Evolutionary conservation across 1,139 yeast genomes (phyloP), one percentile per base, ranked within the genome.

Genomic region (Pichia sp.): DNA sequence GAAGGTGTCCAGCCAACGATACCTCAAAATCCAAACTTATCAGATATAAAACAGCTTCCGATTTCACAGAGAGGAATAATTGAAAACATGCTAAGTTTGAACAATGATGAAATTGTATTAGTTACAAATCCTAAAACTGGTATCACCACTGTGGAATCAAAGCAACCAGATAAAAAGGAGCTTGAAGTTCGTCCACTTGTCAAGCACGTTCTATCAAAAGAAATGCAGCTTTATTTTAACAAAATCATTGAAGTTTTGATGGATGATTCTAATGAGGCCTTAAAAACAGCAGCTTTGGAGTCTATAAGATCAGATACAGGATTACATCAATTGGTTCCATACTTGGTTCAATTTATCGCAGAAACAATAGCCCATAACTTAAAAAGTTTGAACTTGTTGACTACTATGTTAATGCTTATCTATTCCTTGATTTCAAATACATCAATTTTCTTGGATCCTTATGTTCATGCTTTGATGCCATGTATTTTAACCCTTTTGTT

Each of bases 1-100:
- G 99, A 95, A 72, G 99, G 99, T 53, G 97, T 95, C 4, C 99
- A 95, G 68, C 99, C 99, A 1, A 87, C 95, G 52, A 93, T 95
- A 55, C 96, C 97, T 1, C 99, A 95, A 71, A 95, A 95, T 72
- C 99, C 99, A 40, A 81, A 87, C 48, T 83, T 92, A 29, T 78
- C 84, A 46, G 95, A 87, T 63, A 83, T 87, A 55, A 83, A 82
- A 65, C 76, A 77, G 52, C 69, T 85, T 29, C 85, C 88, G 45
- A 87, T 92, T 2, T 75, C 81, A 17, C 77, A 81, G 46, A 75
- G 95, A 65, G 95, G 95, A 47, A 88, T 92, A 6, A 83, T 87
- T 61, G 78, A 79, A 6, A 78, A 80, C 49, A 64, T 61, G 69
- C 56, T 70, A 40, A 68, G 70, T 41, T 58, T 71, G 41, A 68